These are phyloP conservation scores for Circinella umbellata DNA, from an alignment of 371 early-diverging fungal genomes.

Conservation along the genomic window DNA sequence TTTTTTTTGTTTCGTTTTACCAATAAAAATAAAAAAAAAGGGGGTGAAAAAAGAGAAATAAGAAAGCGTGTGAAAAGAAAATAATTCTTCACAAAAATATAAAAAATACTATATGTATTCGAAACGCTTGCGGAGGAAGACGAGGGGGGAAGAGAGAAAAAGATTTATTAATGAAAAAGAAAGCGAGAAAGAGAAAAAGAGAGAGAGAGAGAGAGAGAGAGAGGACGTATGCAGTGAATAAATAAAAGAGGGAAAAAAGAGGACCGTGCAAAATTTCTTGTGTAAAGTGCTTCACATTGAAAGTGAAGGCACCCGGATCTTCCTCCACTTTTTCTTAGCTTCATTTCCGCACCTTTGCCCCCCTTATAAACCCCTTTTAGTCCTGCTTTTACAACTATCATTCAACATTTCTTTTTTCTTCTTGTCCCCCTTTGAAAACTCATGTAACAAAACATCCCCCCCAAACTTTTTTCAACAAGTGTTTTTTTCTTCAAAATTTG, in stretches of 20 bases:
- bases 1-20: neutral
- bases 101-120: neutral
- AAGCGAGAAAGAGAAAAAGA: too few species aligned
- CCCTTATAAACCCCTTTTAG: neutral
- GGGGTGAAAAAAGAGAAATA: neutral
- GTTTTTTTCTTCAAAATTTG: too few species aligned
- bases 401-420: too few species aligned
- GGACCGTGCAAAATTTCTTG: neutral
- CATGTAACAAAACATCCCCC: too few species aligned
- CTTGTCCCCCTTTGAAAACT: too few species aligned
- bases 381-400: too few species aligned
- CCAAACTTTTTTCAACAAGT: too few species aligned
- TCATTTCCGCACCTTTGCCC: neutral
- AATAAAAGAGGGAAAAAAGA: neutral
- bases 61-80: conserved; percentile 1
- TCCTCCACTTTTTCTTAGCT: neutral
- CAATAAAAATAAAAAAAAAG: neutral
- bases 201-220: neutral
- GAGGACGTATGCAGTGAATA: too few species aligned
- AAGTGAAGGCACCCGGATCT: neutral
- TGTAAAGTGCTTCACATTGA: conserved; percentile 7
- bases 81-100: neutral
- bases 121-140: conserved; percentile 4
- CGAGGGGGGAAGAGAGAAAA: neutral
- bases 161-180: neutral